Conservation (phyloP, 2,329 filamentous ascomycete genomes). For the Onygenales sp. region DNA sequence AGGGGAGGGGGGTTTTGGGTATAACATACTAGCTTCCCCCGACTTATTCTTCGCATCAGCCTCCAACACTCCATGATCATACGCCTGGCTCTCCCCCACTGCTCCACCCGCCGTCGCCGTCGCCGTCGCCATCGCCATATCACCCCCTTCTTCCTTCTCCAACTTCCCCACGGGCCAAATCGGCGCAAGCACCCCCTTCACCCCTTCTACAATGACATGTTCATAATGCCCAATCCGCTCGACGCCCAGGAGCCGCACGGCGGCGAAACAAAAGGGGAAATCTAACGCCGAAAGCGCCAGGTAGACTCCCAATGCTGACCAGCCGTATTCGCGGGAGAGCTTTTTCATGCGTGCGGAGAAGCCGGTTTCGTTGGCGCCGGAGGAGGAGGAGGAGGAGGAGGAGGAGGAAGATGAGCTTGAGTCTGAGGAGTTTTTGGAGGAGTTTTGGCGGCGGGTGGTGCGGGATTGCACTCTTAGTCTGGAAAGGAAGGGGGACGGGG, state of each 20-base stretch:
- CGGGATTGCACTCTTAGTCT: conserved; percentile 4
- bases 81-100: conserved; percentile 5
- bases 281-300: conserved; percentile 72
- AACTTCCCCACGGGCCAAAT: conserved; percentile 40
- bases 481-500: background rate
- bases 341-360: conserved; percentile 67
- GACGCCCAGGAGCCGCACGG: conserved; percentile 72
- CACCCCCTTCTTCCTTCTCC: conserved; percentile 5
- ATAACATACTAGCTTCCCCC: conserved; percentile 62
- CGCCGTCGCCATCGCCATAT: background rate
- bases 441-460: conserved; percentile 18
- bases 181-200: conserved; percentile 22
- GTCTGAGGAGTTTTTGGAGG: conserved; percentile 7
- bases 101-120: background rate
- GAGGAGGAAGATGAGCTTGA: conserved; percentile 8
- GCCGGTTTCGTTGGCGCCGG: conserved; percentile 31
- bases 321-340: conserved; percentile 86
- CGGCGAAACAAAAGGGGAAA: conserved; percentile 89
- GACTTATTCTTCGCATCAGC: conserved; percentile 52
- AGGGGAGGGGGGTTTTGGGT: background rate
- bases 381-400: conserved; percentile 11
- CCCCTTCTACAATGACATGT: conserved; percentile 31
- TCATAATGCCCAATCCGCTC: conserved; percentile 64
- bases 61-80: conserved; percentile 46
- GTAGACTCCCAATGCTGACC: conserved; percentile 89